Evolutionary conservation across 139 green algal genomes (phyloP), one percentile per base, ranked within the genome.

Genomic region (Chlamydomonas applanata): DNA sequence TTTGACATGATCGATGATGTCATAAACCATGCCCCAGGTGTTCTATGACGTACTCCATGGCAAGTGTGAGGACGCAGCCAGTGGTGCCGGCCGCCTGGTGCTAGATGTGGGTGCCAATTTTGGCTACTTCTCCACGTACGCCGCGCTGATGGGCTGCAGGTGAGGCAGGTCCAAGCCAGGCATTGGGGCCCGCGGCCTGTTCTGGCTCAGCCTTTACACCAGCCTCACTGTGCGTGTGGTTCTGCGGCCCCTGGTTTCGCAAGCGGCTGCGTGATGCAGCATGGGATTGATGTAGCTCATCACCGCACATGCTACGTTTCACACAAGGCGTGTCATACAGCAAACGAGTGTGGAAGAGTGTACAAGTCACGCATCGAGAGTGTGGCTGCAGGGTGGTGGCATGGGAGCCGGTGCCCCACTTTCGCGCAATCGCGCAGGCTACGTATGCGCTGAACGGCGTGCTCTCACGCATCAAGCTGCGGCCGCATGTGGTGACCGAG

Each of bases 81-180:
- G n/a, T 5, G 76, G 35, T 45, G 24, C 17, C 17, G n/a, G 71
- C 2, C 24, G 35, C 1, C 57, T 96, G 36, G 85, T 96, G 33
- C 22, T 93, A n/a, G 91, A 96, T 52, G 85, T 95, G 16, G 91
- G 91, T 1, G 85, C 74, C 25, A 93, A 93, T 71, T 93, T 96
- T 83, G 91, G 91, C 0, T 95, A 84, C 74, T 96, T 92, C 74
- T 73, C 79, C 40, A 49, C 40, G 40, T 49, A 11, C 7, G 40
- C 11, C 40, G 11, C 40, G 11, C 40, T 49, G n/a, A n/a, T n/a
- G n/a, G n/a, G n/a, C n/a, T n/a, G n/a, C n/a, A n/a, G n/a, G n/a
- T n/a, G n/a, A n/a, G n/a, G n/a, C n/a, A n/a, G n/a, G n/a, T n/a
- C n/a, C n/a, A n/a, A n/a, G n/a, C n/a, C n/a, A n/a, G n/a, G n/a